Percentiles rank a stretch among this genome's conserved stretches.
phyloP scores from a whole-genome alignment of 2,329 filamentous ascomycete genomes.

The Monilinia polystroma region DNA sequence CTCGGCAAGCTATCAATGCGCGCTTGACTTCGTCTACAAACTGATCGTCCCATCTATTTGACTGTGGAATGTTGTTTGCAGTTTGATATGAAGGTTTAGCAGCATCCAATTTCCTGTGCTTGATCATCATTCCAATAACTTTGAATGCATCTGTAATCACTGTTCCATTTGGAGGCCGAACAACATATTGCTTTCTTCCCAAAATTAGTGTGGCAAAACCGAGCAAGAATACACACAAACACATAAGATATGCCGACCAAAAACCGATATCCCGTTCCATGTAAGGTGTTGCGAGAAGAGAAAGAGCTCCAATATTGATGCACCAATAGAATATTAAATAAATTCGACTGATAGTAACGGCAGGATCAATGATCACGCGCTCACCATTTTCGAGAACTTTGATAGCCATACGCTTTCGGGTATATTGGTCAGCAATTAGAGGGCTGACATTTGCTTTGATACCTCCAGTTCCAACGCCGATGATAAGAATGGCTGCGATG shows the following conservation, averaged over 20 bases:
- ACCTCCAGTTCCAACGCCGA: slow-evolving; percentile 48
- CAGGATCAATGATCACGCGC: slow-evolving; percentile 60
- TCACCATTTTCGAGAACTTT: slow-evolving; percentile 53
- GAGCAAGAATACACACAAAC: slow-evolving; percentile 54
- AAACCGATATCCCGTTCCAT: slow-evolving; percentile 49
- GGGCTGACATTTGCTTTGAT: slow-evolving; percentile 68
- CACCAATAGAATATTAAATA: slow-evolving; percentile 59
- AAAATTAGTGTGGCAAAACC: slow-evolving; percentile 51
- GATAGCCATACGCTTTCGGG: slow-evolving; percentile 45
- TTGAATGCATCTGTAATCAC: slow-evolving; percentile 66
- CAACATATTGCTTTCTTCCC: slow-evolving; percentile 57
- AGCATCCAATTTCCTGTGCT: slow-evolving; percentile 52
- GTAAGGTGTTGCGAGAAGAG: slow-evolving; percentile 47
- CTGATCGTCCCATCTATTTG: slow-evolving; percentile 48
- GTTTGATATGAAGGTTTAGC: slow-evolving; percentile 62
- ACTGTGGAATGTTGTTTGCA: slow-evolving; percentile 31
- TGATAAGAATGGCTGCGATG: slow-evolving; percentile 50
- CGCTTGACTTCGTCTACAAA: slow-evolving; percentile 47
- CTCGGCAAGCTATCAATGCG: slow-evolving; percentile 56
- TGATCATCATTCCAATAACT: slow-evolving; percentile 55
- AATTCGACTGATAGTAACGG: slow-evolving; percentile 53
- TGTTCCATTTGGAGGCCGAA: slow-evolving; percentile 57
- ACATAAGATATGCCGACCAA: slow-evolving; percentile 47
- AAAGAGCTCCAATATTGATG: slow-evolving; percentile 62
- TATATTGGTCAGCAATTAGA: slow-evolving; percentile 59